A percentile compares a stretch with the other conserved stretches of the same genome.
Evolutionary conservation across 495 filamentous ascomycete genomes (phyloP).

Genomic region (Penicillium turbatum): DNA sequence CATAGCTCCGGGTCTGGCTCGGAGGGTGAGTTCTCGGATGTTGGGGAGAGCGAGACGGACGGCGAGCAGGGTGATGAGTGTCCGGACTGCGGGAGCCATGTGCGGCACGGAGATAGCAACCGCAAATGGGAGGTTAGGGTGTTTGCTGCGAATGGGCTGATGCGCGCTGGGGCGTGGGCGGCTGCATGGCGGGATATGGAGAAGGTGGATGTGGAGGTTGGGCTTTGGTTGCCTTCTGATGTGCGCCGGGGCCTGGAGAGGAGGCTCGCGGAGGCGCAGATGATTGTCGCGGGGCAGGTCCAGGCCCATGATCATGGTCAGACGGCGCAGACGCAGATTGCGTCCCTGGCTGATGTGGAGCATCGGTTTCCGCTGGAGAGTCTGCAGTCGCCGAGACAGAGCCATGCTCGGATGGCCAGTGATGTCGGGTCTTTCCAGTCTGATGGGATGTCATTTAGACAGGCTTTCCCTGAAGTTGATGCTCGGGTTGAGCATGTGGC

Average conservation of each 20-base stretch:
- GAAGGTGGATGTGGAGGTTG: conserved; percentile 88
- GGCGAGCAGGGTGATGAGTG: conserved; percentile 49
- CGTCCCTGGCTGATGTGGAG: neutral
- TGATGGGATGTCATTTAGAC: neutral
- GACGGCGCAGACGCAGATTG: conserved; percentile 11
- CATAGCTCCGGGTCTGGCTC: conserved; percentile 24
- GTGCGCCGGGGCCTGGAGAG: conserved; percentile 46
- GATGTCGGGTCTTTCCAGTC: conserved; percentile 8
- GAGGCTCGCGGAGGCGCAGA: conserved; percentile 26
- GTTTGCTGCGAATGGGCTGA: conserved; percentile 89
- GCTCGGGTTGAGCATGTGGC: neutral
- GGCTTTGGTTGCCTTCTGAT: conserved; percentile 60
- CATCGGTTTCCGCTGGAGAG: neutral
- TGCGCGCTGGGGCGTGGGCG: conserved; percentile 87
- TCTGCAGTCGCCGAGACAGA: conserved; percentile 7
- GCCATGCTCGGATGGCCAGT: conserved; percentile 6
- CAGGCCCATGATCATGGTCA: neutral
- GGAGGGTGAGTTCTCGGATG: conserved; percentile 31
- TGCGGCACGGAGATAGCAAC: conserved; percentile 40
- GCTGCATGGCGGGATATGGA: conserved; percentile 98
- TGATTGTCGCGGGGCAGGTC: conserved; percentile 8
- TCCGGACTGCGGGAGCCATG: conserved; percentile 54
- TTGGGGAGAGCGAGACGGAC: conserved; percentile 32
- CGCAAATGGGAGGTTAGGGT: conserved; percentile 81
- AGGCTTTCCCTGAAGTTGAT: neutral